Evolutionary conservation across 2,329 filamentous ascomycete species (phyloP).

Genomic region (Keithomyces neogunnii): DNA sequence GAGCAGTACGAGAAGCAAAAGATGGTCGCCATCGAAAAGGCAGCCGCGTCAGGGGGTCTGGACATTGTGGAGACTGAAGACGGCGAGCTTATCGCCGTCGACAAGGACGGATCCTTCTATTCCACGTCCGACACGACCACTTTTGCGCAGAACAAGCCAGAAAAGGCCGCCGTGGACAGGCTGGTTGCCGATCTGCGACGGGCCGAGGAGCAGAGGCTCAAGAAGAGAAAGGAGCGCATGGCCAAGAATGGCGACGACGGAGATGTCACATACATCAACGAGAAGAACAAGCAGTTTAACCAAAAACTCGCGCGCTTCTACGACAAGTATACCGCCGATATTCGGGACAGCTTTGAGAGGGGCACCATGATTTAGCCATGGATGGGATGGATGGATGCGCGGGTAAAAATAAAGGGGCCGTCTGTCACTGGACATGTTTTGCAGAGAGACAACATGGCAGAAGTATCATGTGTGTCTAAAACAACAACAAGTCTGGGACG

Average conservation of each 20-base stretch:
- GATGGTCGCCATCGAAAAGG: conserved; percentile 73
- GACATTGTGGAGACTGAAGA: conserved; percentile 95
- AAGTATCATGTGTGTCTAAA: background rate
- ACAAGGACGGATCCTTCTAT: conserved; percentile 85
- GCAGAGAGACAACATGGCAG: background rate
- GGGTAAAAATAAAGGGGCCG: background rate
- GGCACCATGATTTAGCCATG: conserved; percentile 68
- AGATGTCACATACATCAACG: conserved; percentile 98
- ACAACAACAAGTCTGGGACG: background rate
- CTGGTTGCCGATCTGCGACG: conserved; percentile 79
- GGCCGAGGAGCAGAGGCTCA: conserved; percentile 77
- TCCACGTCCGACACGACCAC: conserved; percentile 75
- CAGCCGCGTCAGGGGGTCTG: conserved; percentile 74
- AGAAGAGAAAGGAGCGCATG: conserved; percentile 76
- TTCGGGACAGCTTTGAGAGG: conserved; percentile 93
- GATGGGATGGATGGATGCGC: conserved; percentile 27
- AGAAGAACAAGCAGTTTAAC: conserved; percentile 99
- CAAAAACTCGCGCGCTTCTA: conserved; percentile 93
- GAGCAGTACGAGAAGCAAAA: conserved; percentile 85
- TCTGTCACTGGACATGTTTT: background rate
- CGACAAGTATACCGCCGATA: conserved; percentile 96
- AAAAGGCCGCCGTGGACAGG: conserved; percentile 78
- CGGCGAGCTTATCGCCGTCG: conserved; percentile 88
- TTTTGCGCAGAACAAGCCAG: conserved; percentile 78
- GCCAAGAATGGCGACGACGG: conserved; percentile 72